Evolutionary conservation across 176 grass and related monocot species (phyloP), one percentile per base, ranked within the genome.

Genomic region (Bromus sterilis): DNA sequence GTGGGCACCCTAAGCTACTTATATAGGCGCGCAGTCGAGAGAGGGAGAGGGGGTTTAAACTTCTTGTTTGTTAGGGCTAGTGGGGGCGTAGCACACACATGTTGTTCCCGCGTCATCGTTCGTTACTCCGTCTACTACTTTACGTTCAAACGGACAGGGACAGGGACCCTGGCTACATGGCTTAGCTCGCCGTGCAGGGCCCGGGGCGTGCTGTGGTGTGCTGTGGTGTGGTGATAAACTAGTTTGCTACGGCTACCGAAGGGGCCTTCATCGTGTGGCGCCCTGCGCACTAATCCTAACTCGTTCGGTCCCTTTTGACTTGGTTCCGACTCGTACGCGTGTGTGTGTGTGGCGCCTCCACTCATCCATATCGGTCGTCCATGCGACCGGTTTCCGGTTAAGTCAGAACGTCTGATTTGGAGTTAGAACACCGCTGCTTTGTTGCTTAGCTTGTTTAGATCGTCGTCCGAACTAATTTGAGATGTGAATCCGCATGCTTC

Each of bases 211-310:
- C 44, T n/a, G n/a, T n/a, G n/a, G n/a, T n/a, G 46, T 51, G 20
- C 11, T 13, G 33, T n/a, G 34, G 64, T 23, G 59, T 62, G 66
- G 37, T 26, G 39, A 71, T 71, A 71, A 71, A 71, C 70, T 73
- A 73, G 49, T 73, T 73, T 16, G 42, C 70, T 28, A 49, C 42
- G 70, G 70, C 41, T 73, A 48, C 70, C 42, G 15, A 29, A 32
- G n/a, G n/a, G n/a, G n/a, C n/a, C n/a, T n/a, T n/a, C n/a, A n/a
- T n/a, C n/a, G n/a, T 37, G 26, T 48, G 26, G 42, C 26, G 42
- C 70, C 42, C 70, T 73, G 32, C 70, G 42, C 42, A 73, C 42
- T 73, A 73, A 73, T 73, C 70, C 70, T 73, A 73, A 73, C 70
- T 73, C 42, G 70, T 31, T 20, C 11, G 4, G 26, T 1, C 13